A percentile compares a stretch with the other conserved stretches of the same genome.
These are phyloP conservation scores for Elsinoe australis DNA, from an alignment of 2,329 filamentous ascomycete species.

Conservation along the genomic window DNA sequence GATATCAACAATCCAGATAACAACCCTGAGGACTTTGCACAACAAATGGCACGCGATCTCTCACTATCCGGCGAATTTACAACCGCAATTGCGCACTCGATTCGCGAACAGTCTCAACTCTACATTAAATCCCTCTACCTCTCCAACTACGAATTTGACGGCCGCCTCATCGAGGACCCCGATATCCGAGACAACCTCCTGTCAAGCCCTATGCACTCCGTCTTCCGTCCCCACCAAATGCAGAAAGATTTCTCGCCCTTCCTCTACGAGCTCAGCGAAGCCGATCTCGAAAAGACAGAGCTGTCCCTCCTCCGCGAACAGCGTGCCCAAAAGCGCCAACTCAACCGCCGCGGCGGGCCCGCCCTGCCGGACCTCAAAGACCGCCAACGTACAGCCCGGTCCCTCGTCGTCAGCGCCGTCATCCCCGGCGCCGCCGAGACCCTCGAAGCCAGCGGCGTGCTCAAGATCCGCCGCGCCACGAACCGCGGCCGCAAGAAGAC, in stretches of 20 bases:
- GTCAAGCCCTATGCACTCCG: slow-evolving; percentile 68
- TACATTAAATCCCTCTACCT: slow-evolving; percentile 92
- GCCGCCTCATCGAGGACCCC: slow-evolving; percentile 82
- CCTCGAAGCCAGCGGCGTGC: slow-evolving; percentile 78
- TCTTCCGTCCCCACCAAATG: slow-evolving; percentile 84
- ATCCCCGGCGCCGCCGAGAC: slow-evolving; percentile 75
- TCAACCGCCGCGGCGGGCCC: slow-evolving; percentile 86
- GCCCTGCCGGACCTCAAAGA: slow-evolving; percentile 94
- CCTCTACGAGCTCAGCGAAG: slow-evolving; percentile 86
- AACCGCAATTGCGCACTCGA: slow-evolving; percentile 94
- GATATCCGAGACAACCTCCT: slow-evolving; percentile 82
- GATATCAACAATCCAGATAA: slow-evolving; percentile 94
- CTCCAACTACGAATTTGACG: slow-evolving; percentile 89
- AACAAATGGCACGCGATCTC: slow-evolving; percentile 79
- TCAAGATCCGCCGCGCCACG: slow-evolving; percentile 52
- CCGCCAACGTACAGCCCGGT: slow-evolving; percentile 84
- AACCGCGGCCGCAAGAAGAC: slow-evolving; percentile 44
- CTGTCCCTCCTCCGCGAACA: slow-evolving; percentile 90
- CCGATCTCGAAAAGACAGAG: slow-evolving; percentile 82
- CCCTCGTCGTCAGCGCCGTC: slow-evolving; percentile 83
- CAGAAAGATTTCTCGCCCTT: slow-evolving; percentile 93
- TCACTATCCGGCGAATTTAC: slow-evolving; percentile 92
- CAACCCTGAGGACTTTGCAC: slow-evolving; percentile 88
- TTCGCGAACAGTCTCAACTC: slow-evolving; percentile 88
- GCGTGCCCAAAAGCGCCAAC: slow-evolving; percentile 85